A percentile compares a stretch with the other conserved stretches of the same genome.
Evolutionary conservation across 305 asterid species (phyloP).

Genomic region (Caryopteris hybrid): DNA sequence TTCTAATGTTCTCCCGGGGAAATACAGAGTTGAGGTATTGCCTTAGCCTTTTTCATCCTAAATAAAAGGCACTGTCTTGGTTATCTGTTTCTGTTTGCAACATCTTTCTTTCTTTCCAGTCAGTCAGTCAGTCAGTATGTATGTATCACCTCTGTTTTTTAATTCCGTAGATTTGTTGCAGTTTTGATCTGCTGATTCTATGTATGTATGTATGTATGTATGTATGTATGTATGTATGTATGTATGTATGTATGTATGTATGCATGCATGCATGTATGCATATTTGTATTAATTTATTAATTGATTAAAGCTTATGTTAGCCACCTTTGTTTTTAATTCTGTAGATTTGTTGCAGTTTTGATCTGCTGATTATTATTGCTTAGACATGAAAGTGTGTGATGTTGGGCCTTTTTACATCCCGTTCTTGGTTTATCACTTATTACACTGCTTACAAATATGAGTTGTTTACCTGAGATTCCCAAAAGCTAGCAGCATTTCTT

Average conservation of each 20-base stretch:
- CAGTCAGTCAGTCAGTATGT: too few species aligned
- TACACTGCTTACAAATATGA: neutral
- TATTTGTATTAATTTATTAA: too few species aligned
- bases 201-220: too few species aligned
- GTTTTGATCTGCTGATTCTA: too few species aligned
- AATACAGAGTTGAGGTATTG: slow-evolving; percentile 86
- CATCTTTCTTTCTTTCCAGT: neutral
- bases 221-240: too few species aligned
- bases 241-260: neutral
- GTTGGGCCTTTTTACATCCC: slow-evolving; percentile 1
- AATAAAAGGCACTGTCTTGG: neutral
- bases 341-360: neutral
- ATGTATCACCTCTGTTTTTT: too few species aligned
- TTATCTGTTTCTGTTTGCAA: neutral
- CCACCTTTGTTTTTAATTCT: neutral
- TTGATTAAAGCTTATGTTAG: slow-evolving; percentile 5
- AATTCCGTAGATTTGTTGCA: too few species aligned
- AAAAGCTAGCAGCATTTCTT: neutral
- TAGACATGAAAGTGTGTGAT: neutral
- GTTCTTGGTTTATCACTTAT: neutral
- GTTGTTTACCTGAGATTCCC: slow-evolving; percentile 7
- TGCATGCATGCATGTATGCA: neutral
- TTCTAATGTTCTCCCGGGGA: slow-evolving; percentile 83
- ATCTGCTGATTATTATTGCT: slow-evolving; percentile 12
- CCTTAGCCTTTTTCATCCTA: slow-evolving; percentile 19